Evolutionary conservation across 306 rosid genomes (phyloP).

Genomic region (Ceratonia siliqua): DNA sequence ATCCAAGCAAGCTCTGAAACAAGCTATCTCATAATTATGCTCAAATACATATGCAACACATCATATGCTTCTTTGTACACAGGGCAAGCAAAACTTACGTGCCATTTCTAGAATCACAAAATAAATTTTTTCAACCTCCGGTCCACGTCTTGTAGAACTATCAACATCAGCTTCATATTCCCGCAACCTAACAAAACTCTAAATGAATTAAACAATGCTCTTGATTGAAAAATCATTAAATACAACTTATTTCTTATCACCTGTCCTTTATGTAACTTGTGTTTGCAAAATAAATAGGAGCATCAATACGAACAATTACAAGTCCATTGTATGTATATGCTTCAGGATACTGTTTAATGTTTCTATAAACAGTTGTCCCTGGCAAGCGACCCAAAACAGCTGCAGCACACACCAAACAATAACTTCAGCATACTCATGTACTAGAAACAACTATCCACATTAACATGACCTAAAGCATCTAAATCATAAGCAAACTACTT

Average conservation of each 20-base stretch:
- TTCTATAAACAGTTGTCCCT: constrained; percentile 93
- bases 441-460: background rate
- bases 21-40: constrained; percentile 15
- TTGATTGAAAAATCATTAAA: constrained; percentile 25
- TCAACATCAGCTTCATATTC: constrained; percentile 85
- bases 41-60: background rate
- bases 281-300: constrained; percentile 95
- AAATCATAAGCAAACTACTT: background rate
- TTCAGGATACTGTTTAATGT: constrained; percentile 85
- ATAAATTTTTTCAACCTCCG: constrained; percentile 88
- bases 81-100: constrained; percentile 63
- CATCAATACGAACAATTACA: constrained; percentile 91
- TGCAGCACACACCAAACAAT: constrained; percentile 47
- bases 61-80: constrained; percentile 9
- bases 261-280: constrained; percentile 91
- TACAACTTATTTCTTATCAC: constrained; percentile 45
- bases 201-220: constrained; percentile 17
- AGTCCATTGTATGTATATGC: constrained; percentile 94
- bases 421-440: constrained; percentile 26
- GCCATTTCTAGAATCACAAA: constrained; percentile 93
- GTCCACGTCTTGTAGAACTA: constrained; percentile 70
- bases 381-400: constrained; percentile 99
- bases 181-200: constrained; percentile 67
- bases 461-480: background rate
- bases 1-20: constrained; percentile 17